These are phyloP conservation scores for Diaporthe sp. DNA, from an alignment of 2,329 filamentous ascomycete species.

Conservation along the genomic window DNA sequence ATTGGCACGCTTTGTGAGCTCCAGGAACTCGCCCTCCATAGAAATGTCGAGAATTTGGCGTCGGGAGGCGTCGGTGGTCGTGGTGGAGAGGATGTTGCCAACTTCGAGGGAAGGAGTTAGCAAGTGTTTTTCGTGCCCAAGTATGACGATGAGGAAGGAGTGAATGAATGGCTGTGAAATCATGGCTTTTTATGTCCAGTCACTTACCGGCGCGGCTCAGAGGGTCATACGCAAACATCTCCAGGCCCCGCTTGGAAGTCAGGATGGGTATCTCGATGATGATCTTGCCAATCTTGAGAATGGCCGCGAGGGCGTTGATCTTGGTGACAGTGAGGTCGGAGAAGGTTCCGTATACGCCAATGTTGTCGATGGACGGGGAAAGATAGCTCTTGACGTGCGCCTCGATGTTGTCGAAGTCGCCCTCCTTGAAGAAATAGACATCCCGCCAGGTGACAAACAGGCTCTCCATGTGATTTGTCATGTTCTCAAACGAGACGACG, in stretches of 20 bases:
- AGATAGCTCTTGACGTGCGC: background rate
- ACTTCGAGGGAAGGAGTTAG: slow-evolving; percentile 14
- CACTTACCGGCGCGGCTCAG: slow-evolving; percentile 26
- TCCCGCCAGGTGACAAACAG: background rate
- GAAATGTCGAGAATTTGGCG: background rate
- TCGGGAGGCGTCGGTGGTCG: background rate
- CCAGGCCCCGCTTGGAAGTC: background rate
- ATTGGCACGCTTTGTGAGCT: background rate
- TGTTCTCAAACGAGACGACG: background rate
- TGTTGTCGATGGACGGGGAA: slow-evolving; percentile 4
- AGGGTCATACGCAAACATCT: background rate
- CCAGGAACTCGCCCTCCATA: background rate
- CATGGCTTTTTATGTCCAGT: background rate
- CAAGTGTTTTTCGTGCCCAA: background rate
- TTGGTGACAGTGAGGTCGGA: slow-evolving; percentile 11
- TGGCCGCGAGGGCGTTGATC: background rate
- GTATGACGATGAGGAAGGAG: too few species aligned
- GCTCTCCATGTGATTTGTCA: background rate
- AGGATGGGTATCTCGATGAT: background rate
- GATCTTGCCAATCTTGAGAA: background rate
- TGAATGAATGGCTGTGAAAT: too few species aligned
- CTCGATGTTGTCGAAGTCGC: background rate
- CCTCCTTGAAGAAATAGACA: background rate
- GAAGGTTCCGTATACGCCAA: slow-evolving; percentile 4
- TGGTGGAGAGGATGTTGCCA: slow-evolving; percentile 4